Base-by-base conservation (phyloP, 2,329 filamentous ascomycete species). In the Metarhizium album region DNA sequence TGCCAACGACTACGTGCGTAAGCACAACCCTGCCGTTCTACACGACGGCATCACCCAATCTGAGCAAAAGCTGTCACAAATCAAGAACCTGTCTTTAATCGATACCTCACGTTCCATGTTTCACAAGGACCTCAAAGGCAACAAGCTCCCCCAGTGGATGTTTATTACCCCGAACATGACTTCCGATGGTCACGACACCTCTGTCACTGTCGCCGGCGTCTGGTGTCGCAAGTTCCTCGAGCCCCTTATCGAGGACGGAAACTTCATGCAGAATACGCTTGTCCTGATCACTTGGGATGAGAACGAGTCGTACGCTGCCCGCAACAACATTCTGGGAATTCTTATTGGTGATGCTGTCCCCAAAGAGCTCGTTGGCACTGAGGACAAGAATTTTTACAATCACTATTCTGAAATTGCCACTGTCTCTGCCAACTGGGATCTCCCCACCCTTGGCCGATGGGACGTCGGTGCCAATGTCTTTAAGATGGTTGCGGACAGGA, bases 271-370 rank as follows among this genome's bases (percentile, higher is more conserved):
- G 47, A 80, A 86, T 61, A 90, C 86, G 0, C 75, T 93, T 1
- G 76, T 93, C 9, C 71, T 91, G 4, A 66, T 93, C 53, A 90
- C 82, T 9, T 93, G 89, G 60, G 88, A 93, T 56, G 88, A 93
- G 70, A 86, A 83, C 64, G 79, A 84, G 59, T 81, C 77, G 9
- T 89, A 90, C 67, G 66, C 72, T 5, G 68, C 72, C 24, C 76
- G 78, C 58, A 93, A 93, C 74, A 74, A 74, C 40, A 76, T 93
- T 48, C 78, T 87, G 53, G 79, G 73, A 55, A 75, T 93, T 56
- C 75, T 93, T 0, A 70, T 93, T 3, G 88, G 87, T 16, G 86
- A 86, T 52, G 83, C 82, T n/a, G 67, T 94, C 2, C 84, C 86
- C 11, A 48, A 71, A 4, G 48, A 76, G n/a, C 74, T 86, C 1